phyloP scores from a whole-genome alignment of 2,329 filamentous ascomycete genomes.

The Xylariales sp. region DNA sequence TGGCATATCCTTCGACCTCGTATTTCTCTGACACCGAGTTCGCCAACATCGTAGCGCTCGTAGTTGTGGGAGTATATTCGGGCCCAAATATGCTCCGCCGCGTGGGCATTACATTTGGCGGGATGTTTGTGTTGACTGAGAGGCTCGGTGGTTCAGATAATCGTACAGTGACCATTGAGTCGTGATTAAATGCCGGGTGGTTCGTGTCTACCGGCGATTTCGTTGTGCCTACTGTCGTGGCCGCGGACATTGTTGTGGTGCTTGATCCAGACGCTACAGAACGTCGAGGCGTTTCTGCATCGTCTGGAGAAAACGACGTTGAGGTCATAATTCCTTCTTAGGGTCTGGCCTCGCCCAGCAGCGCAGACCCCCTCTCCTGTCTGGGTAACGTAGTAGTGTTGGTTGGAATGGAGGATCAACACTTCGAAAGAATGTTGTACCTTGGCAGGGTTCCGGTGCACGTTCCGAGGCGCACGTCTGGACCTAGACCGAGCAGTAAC shows the following conservation, averaged over 20 bases:
- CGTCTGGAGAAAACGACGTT: conserved; percentile 8
- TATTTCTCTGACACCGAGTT: conserved; percentile 14
- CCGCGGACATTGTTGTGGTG: no score
- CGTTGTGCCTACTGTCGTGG: no score
- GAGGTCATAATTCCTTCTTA: no score
- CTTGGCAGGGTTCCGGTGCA: no score
- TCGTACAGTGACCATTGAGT: conserved; percentile 75
- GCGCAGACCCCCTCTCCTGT: conserved; percentile 13
- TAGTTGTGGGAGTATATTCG: conserved; percentile 24
- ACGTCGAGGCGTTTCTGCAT: no score
- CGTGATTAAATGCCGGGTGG: conserved; percentile 34
- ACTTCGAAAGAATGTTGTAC: conserved; percentile 18
- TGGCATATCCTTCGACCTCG: conserved; percentile 9
- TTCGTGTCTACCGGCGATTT: conserved; percentile 18
- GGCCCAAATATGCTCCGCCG: conserved; percentile 26
- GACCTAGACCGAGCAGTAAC: no score
- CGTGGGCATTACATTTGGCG: conserved; percentile 18
- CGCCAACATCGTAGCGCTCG: conserved; percentile 19
- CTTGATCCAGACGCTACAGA: no score
- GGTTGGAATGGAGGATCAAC: conserved; percentile 23
- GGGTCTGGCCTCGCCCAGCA: conserved; percentile 22
- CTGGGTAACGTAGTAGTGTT: conserved; percentile 15
- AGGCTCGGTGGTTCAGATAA: conserved; percentile 60
- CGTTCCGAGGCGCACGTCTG: no score
- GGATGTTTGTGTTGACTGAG: conserved; percentile 42